Conservation (phyloP, 345 rosid genomes). For the Clarkia xantiana region DNA sequence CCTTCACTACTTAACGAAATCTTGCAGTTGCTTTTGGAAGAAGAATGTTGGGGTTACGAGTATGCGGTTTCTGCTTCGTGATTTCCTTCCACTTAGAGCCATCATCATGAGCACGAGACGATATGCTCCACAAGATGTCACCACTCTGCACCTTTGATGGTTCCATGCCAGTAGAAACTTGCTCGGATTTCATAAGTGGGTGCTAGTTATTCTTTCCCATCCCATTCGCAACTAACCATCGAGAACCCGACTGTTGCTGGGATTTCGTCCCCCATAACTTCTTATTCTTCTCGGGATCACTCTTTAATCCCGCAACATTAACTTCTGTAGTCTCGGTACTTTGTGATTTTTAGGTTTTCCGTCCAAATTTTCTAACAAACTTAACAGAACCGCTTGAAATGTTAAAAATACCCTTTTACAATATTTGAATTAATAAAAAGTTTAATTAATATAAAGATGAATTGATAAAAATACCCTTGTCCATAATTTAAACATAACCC, state of each 20-base stretch:
- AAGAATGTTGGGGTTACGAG: slow-evolving; percentile 42
- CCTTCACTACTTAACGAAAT: slow-evolving; percentile 9
- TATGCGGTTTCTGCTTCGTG: slow-evolving; percentile 30
- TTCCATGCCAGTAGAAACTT: slow-evolving; percentile 13
- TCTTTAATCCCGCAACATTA: slow-evolving; percentile 66
- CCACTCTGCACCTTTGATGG: slow-evolving; percentile 37
- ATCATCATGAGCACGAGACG: slow-evolving; percentile 39
- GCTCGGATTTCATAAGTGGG: slow-evolving; percentile 43
- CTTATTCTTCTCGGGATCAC: slow-evolving; percentile 51
- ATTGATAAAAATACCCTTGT: no score
- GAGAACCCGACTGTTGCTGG: slow-evolving; percentile 85
- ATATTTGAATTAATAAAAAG: no score
- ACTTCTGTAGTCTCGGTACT: slow-evolving; percentile 69
- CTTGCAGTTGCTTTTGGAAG: slow-evolving; percentile 15
- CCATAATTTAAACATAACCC: no score
- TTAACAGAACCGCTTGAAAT: no score
- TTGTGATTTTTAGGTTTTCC: no score
- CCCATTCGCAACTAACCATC: slow-evolving; percentile 86
- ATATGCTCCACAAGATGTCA: slow-evolving; percentile 77
- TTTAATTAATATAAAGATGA: no score
- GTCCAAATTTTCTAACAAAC: no score
- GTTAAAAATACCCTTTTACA: no score
- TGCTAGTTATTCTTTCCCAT: slow-evolving; percentile 80
- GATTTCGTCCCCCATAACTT: slow-evolving; percentile 53
- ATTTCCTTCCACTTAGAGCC: slow-evolving; percentile 56